Evolutionary conservation across 2,329 filamentous ascomycete species (phyloP).

Genomic region (Fusarium fujikuroi): DNA sequence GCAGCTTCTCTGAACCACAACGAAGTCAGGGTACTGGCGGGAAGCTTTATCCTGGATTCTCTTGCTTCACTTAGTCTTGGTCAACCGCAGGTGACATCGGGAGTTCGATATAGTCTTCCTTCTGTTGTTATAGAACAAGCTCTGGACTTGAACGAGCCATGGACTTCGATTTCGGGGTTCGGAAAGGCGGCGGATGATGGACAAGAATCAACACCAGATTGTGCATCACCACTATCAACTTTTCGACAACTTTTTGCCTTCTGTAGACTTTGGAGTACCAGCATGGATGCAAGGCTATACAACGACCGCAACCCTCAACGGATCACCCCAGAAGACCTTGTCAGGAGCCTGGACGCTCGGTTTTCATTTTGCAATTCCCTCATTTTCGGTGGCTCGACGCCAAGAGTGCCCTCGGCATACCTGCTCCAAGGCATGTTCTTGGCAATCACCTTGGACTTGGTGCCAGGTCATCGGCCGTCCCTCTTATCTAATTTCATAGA

Average conservation of each 20-base stretch:
- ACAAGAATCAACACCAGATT: conserved; percentile 20
- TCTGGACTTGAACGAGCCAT: conserved; percentile 26
- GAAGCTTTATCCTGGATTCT: conserved; percentile 72
- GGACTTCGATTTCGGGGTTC: conserved; percentile 39
- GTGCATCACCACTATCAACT: conserved; percentile 51
- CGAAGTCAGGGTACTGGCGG: conserved; percentile 52
- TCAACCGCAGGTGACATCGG: conserved; percentile 42
- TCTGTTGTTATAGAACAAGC: conserved; percentile 24
- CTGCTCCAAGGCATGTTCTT: conserved; percentile 53
- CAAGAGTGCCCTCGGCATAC: conserved; percentile 50
- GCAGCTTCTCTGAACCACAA: conserved; percentile 23
- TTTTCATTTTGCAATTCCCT: conserved; percentile 55
- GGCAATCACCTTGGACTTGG: conserved; percentile 50
- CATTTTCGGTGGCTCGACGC: conserved; percentile 49
- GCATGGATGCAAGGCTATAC: conserved; percentile 35
- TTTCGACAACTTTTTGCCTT: conserved; percentile 57
- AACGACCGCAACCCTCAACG: conserved; percentile 16
- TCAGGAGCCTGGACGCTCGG: conserved; percentile 47
- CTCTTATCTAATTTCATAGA: conserved; percentile 52
- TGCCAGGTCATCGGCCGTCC: conserved; percentile 48
- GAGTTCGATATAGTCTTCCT: conserved; percentile 32
- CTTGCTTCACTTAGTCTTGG: conserved; percentile 63
- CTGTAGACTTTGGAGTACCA: conserved; percentile 48
- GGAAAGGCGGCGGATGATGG: not conserved
- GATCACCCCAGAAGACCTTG: conserved; percentile 46